These are phyloP conservation scores for Geotrichum bryndzae DNA, from an alignment of 1,139 yeast species.

Conservation along the genomic window DNA sequence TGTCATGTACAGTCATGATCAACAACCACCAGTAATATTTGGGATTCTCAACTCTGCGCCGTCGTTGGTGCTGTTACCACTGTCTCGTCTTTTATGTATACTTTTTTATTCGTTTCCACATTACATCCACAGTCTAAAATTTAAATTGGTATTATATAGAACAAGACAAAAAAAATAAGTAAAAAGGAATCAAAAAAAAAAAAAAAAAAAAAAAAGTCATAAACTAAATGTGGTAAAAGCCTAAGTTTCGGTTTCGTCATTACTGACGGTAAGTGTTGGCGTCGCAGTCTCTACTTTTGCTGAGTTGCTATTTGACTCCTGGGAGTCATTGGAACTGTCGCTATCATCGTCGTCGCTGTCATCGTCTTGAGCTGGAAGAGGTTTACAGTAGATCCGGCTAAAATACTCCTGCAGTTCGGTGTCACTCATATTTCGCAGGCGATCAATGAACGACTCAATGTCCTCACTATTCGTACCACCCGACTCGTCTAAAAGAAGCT, in stretches of 20 bases:
- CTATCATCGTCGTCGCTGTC: not conserved
- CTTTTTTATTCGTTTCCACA: too few relatives aligned
- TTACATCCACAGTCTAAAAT: too few relatives aligned
- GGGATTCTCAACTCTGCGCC: too few relatives aligned
- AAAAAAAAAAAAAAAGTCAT: not conserved
- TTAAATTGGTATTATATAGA: too few relatives aligned
- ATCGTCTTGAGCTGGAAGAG: not conserved
- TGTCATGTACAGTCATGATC: too few relatives aligned
- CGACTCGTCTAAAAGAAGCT: not conserved
- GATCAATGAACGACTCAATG: slow-evolving; percentile 4
- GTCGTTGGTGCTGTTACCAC: too few relatives aligned
- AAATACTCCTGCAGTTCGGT: not conserved
- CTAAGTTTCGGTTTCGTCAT: too few relatives aligned
- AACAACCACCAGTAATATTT: too few relatives aligned
- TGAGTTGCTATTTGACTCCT: not conserved
- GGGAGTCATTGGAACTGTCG: not conserved
- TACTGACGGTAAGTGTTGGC: not conserved
- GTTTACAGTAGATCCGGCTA: slow-evolving; percentile 2
- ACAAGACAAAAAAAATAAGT: too few relatives aligned
- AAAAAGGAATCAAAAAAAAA: too few relatives aligned
- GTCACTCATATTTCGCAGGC: not conserved
- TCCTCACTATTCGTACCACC: not conserved
- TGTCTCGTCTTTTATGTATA: too few relatives aligned
- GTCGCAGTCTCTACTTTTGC: not conserved
- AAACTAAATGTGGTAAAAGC: too few relatives aligned